Evolutionary conservation across 2,329 filamentous ascomycete genomes (phyloP), one percentile per base, ranked within the genome.

Genomic region (Fusarium longipes): DNA sequence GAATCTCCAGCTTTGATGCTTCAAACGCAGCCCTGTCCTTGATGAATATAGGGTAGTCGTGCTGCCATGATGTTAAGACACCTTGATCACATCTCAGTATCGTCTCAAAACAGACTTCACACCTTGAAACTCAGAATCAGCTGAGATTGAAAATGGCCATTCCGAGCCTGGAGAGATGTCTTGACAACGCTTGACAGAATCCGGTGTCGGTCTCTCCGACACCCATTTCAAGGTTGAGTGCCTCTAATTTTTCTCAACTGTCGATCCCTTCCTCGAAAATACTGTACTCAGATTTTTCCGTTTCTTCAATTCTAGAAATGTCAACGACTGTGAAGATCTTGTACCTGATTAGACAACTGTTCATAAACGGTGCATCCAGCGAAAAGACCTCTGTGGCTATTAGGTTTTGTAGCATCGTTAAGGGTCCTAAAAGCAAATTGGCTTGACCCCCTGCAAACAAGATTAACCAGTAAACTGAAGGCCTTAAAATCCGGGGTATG

Each of bases 401-500:
- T 17, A 6, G 20, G n/a, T n/a, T 49, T 25, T 33, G 45, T 38
- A 27, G 20, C 12, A 49, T 25, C 17, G 36, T 38, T 8, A 27
- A 49, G 32, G n/a, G 30, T 35, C 32, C 45, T 25, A 15, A 27
- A 36, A 36, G 45, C 7, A 38, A 25, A 25, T 17, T 36, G 32
- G 18, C 18, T 25, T 20, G 17, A 60, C 38, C 61, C n/a, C 61
- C 58, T 65, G 61, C 24, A 44, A 49, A 59, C 52, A 20, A 53
- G 60, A 62, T 66, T 55, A 54, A 44, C 8, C 45, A n/a, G 22
- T 24, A 49, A 36, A 58, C 25, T 15, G 17, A 58, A 47, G 22
- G 22, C 44, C 51, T 17, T 43, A 4, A 36, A 68, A 68, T 69
- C 65, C 32, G 65, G 65, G 65, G 65, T 57, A 43, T 32, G 27